phyloP scores from a whole-genome alignment of 345 rosid species.

The Lepidium africanum region DNA sequence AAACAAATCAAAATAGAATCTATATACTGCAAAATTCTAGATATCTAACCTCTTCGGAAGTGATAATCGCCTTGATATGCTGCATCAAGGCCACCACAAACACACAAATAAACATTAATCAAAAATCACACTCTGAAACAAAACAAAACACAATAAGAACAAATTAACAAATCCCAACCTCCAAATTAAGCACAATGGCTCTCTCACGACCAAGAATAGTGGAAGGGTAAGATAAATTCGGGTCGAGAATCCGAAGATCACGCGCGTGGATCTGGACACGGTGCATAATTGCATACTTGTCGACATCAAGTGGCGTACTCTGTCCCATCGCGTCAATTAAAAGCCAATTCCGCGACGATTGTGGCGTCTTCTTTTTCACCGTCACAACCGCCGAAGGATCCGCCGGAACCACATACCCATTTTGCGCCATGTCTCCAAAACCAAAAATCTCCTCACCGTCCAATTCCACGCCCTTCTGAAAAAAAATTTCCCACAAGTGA shows the following conservation, averaged over 20 bases:
- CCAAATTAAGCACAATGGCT: slow-evolving; percentile 90
- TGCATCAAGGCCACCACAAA: slow-evolving; percentile 20
- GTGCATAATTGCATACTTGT: slow-evolving; percentile 88
- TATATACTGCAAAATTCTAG: background rate
- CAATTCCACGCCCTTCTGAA: slow-evolving; percentile 15
- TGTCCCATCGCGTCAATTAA: slow-evolving; percentile 47
- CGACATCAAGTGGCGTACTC: slow-evolving; percentile 48
- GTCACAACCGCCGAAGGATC: slow-evolving; percentile 45
- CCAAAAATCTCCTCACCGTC: slow-evolving; percentile 5
- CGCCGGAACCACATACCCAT: slow-evolving; percentile 57
- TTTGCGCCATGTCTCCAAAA: slow-evolving; percentile 45
- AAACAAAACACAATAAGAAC: background rate
- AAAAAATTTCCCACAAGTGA: background rate
- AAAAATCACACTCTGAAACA: background rate
- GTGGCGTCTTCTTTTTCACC: slow-evolving; percentile 79
- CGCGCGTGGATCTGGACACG: slow-evolving; percentile 97
- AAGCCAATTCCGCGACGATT: slow-evolving; percentile 64
- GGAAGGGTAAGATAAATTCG: slow-evolving; percentile 85
- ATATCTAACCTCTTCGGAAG: slow-evolving; percentile 68
- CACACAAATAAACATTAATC: background rate
- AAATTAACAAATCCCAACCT: slow-evolving; percentile 34
- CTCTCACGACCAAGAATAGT: slow-evolving; percentile 96
- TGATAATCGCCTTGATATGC: slow-evolving; percentile 97
- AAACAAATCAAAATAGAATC: background rate
- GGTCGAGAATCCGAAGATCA: slow-evolving; percentile 92